These are phyloP conservation scores for Zygosaccharomyces pseudobailii DNA, from an alignment of 1,139 yeast species.

Conservation along the genomic window DNA sequence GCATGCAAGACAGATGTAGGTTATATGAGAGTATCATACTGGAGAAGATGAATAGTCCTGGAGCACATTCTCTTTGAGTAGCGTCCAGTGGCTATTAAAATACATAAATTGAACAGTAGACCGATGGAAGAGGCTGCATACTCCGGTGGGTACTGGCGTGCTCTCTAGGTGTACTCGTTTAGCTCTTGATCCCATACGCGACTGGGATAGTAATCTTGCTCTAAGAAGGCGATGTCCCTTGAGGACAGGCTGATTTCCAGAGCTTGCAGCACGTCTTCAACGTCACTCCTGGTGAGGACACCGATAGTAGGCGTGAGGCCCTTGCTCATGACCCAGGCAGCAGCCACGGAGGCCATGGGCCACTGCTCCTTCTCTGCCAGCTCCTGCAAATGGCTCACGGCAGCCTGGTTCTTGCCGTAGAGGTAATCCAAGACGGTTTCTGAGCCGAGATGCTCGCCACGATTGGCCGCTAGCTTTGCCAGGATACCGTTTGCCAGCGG, in stretches of 20 bases:
- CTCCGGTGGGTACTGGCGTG: background rate
- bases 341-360: constrained; percentile 50
- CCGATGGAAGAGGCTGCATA: too few relatives aligned
- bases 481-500: constrained; percentile 47
- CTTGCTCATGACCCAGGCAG: constrained; percentile 51
- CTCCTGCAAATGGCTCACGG: constrained; percentile 49
- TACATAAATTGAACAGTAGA: too few relatives aligned
- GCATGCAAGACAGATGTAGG: too few relatives aligned
- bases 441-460: constrained; percentile 17
- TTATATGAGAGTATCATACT: too few relatives aligned
- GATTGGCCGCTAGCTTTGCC: constrained; percentile 38
- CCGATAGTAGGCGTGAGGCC: constrained; percentile 55
- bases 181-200: background rate
- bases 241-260: constrained; percentile 40
- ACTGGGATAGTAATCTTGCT: constrained; percentile 43
- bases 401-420: constrained; percentile 34
- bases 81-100: too few relatives aligned
- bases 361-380: constrained; percentile 42
- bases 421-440: constrained; percentile 19
- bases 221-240: constrained; percentile 45
- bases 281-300: constrained; percentile 43
- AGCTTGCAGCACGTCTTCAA: constrained; percentile 50
- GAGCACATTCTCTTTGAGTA: too few relatives aligned
- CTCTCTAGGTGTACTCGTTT: background rate
- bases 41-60: too few relatives aligned